Evolutionary conservation across 805 yeast species (phyloP).

Genomic region (Cyberlindnera maclurae): DNA sequence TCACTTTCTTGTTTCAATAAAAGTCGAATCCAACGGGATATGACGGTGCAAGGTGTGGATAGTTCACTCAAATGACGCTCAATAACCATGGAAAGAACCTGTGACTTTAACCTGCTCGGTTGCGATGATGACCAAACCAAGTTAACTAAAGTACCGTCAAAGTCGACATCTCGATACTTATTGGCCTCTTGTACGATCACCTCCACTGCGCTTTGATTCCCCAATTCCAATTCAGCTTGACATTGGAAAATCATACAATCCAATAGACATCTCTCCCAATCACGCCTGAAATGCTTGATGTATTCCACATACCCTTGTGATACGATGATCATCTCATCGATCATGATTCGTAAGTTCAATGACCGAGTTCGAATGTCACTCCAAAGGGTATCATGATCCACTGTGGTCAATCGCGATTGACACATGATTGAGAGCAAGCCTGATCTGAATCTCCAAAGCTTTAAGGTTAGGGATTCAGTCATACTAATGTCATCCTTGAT

Average conservation of each 20-base stretch:
- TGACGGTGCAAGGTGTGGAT: conserved; percentile 5
- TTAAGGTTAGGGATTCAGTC: conserved; percentile 13
- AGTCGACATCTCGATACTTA: conserved; percentile 8
- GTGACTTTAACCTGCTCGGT: conserved; percentile 15
- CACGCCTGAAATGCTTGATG: conserved; percentile 6
- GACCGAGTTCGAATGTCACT: conserved; percentile 5
- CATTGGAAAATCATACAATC: conserved; percentile 20
- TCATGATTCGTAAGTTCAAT: conserved; percentile 8
- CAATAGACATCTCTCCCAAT: conserved; percentile 17
- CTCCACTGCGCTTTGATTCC: conserved; percentile 18
- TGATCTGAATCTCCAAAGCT: conserved; percentile 15
- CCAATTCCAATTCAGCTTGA: conserved; percentile 21
- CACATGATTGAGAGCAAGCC: conserved; percentile 15
- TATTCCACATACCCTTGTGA: conserved; percentile 8
- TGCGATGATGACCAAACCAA: conserved; percentile 9
- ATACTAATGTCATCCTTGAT: conserved; percentile 24
- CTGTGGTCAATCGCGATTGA: conserved; percentile 5
- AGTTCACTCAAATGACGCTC: conserved; percentile 20
- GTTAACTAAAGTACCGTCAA: conserved; percentile 22
- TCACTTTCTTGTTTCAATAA: conserved; percentile 15
- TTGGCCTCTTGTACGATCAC: conserved; percentile 18
- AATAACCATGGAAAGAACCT: conserved; percentile 17
- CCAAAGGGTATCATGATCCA: conserved; percentile 8
- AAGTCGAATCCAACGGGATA: conserved; percentile 27
- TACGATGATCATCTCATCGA: conserved; percentile 12